These are phyloP conservation scores for Rhipidocladum racemiflorum DNA, from an alignment of 176 grass and related monocot genomes.

Conservation along the genomic window DNA sequence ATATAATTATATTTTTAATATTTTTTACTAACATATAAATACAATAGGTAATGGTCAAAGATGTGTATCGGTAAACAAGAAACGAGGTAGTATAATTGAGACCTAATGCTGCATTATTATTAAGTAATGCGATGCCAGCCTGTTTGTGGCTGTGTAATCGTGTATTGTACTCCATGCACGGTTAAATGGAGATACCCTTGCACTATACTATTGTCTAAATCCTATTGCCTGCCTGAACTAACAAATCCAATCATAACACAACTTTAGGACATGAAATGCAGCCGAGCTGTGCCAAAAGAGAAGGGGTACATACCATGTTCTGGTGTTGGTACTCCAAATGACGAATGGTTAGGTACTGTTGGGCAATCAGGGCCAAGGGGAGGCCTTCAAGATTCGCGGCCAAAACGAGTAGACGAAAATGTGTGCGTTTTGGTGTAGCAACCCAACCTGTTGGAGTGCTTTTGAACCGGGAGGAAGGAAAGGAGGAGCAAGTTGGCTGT, in stretches of 20 bases:
- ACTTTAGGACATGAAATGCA: neutral
- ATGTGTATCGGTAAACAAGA: no score
- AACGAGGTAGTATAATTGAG: neutral
- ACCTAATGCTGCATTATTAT: neutral
- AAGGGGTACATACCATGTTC: slow-evolving; percentile 1
- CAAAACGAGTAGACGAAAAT: neutral
- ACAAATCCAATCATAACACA: neutral
- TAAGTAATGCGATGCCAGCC: neutral
- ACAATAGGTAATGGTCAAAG: no score
- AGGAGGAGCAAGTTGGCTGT: no score
- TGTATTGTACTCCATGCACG: neutral
- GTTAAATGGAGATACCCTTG: neutral
- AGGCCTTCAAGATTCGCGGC: neutral
- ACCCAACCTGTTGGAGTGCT: neutral
- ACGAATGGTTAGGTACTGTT: slow-evolving; percentile 8
- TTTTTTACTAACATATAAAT: no score
- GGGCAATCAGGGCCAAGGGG: neutral
- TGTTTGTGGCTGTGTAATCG: neutral
- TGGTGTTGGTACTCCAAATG: neutral
- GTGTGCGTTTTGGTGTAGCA: neutral
- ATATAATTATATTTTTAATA: no score
- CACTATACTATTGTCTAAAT: neutral
- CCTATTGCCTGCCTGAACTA: neutral
- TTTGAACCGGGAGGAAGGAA: neutral
- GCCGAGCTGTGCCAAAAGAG: slow-evolving; percentile 1